These are phyloP conservation scores for Rosa lucieae DNA, from an alignment of 306 rosid species.

Conservation along the genomic window DNA sequence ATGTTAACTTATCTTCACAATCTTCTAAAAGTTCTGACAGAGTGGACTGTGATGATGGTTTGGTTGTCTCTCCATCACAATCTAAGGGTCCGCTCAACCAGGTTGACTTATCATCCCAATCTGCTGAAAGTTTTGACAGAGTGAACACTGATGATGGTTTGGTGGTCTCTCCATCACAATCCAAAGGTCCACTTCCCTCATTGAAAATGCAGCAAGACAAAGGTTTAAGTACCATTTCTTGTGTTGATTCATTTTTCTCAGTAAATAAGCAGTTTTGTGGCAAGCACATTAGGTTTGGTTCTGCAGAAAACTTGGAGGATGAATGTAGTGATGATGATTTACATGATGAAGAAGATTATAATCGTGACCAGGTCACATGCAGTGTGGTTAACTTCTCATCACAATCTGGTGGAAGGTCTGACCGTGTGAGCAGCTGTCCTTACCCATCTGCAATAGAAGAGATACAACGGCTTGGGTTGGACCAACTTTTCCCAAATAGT, in stretches of 20 bases:
- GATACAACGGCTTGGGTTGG: slow-evolving; percentile 69
- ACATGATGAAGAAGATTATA: not conserved
- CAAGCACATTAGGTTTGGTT: not conserved
- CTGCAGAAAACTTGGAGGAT: slow-evolving; percentile 29
- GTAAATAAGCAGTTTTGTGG: slow-evolving; percentile 20
- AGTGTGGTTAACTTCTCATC: slow-evolving; percentile 32
- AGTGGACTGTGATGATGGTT: not conserved
- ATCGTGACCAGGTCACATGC: slow-evolving; percentile 16
- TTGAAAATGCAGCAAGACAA: not conserved
- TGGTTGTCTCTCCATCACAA: not conserved
- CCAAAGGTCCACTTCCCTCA: not conserved
- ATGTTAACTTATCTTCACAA: slow-evolving; percentile 34
- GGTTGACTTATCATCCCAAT: slow-evolving; percentile 34
- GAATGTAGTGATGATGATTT: slow-evolving; percentile 8
- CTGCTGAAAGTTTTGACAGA: slow-evolving; percentile 36
- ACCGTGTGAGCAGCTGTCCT: slow-evolving; percentile 76
- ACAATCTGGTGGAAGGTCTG: slow-evolving; percentile 45
- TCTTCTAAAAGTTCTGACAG: slow-evolving; percentile 47
- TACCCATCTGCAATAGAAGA: slow-evolving; percentile 86
- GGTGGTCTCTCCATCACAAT: not conserved
- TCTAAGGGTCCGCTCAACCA: not conserved
- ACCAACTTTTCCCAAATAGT: slow-evolving; percentile 31
- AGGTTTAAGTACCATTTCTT: not conserved
- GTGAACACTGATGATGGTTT: not conserved
- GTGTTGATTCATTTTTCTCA: not conserved